These are phyloP conservation scores for Sporobolomyces pararoseus DNA, from an alignment of 768 basidiomycete species.

Conservation along the genomic window DNA sequence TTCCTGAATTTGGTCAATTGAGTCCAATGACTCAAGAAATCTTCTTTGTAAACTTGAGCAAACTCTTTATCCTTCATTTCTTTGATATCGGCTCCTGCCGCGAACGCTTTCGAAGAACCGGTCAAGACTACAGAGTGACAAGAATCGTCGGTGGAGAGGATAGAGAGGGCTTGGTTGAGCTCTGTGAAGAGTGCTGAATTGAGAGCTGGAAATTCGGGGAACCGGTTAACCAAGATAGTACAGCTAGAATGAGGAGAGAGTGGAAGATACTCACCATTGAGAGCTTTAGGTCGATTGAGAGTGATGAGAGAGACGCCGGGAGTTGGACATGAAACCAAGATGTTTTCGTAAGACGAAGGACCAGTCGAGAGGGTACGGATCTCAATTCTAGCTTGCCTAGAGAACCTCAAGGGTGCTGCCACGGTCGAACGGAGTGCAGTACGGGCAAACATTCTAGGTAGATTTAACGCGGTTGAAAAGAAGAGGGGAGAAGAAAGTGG, in stretches of 20 bases:
- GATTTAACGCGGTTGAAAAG: no score
- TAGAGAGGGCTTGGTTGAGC: slow-evolving; percentile 71
- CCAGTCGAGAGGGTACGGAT: slow-evolving; percentile 22
- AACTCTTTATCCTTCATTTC: slow-evolving; percentile 97
- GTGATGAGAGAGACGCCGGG: slow-evolving; percentile 60
- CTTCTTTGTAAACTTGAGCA: slow-evolving; percentile 77
- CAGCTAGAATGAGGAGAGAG: background rate
- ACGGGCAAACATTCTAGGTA: background rate
- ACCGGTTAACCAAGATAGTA: no score
- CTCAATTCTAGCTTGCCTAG: background rate
- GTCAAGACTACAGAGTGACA: slow-evolving; percentile 86
- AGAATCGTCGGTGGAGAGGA: slow-evolving; percentile 65
- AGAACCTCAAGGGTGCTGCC: background rate
- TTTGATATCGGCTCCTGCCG: slow-evolving; percentile 96
- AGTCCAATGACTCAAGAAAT: slow-evolving; percentile 79
- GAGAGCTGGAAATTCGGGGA: slow-evolving; percentile 39
- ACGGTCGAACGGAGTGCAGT: slow-evolving; percentile 18
- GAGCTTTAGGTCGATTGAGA: slow-evolving; percentile 80
- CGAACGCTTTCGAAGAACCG: slow-evolving; percentile 87
- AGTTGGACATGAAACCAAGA: slow-evolving; percentile 39
- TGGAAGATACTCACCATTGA: slow-evolving; percentile 48
- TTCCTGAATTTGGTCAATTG: slow-evolving; percentile 70
- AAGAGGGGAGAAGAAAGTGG: no score
- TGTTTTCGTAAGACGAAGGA: slow-evolving; percentile 37
- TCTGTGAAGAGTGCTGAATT: slow-evolving; percentile 53